Evolutionary conservation across 2,329 filamentous ascomycete species (phyloP), one percentile per base, ranked within the genome.

Genomic region (Colletotrichum viniferum): DNA sequence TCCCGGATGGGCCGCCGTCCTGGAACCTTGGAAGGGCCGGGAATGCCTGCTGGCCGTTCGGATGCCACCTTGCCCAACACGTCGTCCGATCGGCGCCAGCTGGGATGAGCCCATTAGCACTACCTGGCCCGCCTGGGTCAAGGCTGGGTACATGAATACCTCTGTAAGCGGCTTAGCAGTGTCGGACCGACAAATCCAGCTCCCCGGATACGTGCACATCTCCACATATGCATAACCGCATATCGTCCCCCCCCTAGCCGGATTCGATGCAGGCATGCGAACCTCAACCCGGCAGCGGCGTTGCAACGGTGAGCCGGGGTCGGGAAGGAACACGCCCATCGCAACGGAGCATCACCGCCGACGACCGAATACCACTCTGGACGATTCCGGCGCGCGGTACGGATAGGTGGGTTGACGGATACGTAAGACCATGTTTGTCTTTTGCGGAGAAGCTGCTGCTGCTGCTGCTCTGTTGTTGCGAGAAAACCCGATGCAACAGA

Each of bases 281-380:
- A 43, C 61, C 16, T 30, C 72, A 24, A 48, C n/a, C 34, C 52
- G 34, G 64, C 43, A 48, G 64, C 56, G 48, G 52, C 52, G 43
- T 24, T 72, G 69, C 63, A 63, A 63, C 69, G 43, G 73, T 68
- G 58, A 28, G 38, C 71, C 69, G 61, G 73, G 69, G 48, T 18
- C n/a, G 28, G 60, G 60, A 34, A 16, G 13, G 21, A 24, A 58
- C 55, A 24, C 21, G 18, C 13, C n/a, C 60, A 63, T 63, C 32
- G 43, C 66, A 64, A 74, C 68, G 61, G 68, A 67, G 62, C 69
- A 72, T 30, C 32, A 34, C 56, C 62, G 73, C 69, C 69, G 73
- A 68, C 56, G 73, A 63, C 73, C 73, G 73, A 75, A 68, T 68
- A 72, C 69, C 38, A 72, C 73, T 56, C 69, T 67, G 73, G 73